Percentiles rank a stretch among this genome's conserved stretches.
Evolutionary conservation across 306 rosid species (phyloP).

Genomic region (Cucurbita maxima): DNA sequence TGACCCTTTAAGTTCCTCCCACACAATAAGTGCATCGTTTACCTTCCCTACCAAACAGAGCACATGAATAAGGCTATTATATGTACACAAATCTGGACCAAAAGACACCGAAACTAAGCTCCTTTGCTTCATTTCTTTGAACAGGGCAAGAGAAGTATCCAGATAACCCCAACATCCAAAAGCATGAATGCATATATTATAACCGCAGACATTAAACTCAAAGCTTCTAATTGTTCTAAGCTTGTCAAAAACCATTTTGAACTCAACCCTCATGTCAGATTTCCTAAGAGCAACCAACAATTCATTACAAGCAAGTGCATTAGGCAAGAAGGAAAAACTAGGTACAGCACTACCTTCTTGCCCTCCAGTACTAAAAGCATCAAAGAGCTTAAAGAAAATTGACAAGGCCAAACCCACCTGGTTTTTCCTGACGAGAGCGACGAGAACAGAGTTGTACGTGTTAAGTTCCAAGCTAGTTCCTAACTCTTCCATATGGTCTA

Average conservation of each 20-base stretch:
- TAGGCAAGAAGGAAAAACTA: not conserved
- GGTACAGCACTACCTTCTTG: not conserved
- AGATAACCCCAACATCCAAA: constrained; percentile 87
- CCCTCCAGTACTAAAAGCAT: not conserved
- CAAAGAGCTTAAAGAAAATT: constrained; percentile 37
- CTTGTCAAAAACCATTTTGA: constrained; percentile 33
- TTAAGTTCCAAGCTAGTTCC: constrained; percentile 20
- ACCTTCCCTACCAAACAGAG: constrained; percentile 64
- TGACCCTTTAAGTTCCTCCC: constrained; percentile 60
- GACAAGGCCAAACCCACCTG: constrained; percentile 53
- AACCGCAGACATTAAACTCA: constrained; percentile 39
- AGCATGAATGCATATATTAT: constrained; percentile 59
- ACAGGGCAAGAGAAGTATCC: constrained; percentile 37
- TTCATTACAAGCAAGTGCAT: constrained; percentile 35
- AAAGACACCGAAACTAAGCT: constrained; percentile 16
- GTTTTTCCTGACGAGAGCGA: constrained; percentile 40
- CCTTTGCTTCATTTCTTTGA: constrained; percentile 50
- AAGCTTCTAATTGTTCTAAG: constrained; percentile 31
- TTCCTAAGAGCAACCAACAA: constrained; percentile 51
- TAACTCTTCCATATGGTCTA: constrained; percentile 34
- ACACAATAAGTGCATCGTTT: constrained; percentile 50
- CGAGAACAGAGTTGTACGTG: constrained; percentile 36
- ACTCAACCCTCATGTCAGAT: constrained; percentile 47
- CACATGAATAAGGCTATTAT: constrained; percentile 51
- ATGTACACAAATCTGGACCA: constrained; percentile 65